These are phyloP conservation scores for Danielozyma ontarioensis DNA, from an alignment of 805 yeast genomes.

Conservation along the genomic window DNA sequence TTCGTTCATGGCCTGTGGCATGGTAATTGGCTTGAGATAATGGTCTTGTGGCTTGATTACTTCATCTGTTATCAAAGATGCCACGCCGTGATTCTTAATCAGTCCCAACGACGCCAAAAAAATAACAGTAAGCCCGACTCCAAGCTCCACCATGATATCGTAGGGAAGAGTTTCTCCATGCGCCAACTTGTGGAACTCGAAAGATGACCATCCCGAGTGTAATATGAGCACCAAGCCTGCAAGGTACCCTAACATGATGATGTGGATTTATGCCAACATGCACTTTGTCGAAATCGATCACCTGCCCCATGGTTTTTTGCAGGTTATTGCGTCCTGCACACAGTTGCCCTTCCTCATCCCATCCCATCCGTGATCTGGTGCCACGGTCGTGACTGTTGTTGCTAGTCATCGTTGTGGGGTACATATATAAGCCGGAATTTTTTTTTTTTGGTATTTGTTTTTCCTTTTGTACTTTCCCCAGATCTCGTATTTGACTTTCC, in stretches of 20 bases:
- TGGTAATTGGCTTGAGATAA: constrained; percentile 43
- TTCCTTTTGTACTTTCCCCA: too few species aligned
- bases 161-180: constrained; percentile 29
- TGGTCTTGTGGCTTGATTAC: constrained; percentile 21
- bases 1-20: constrained; percentile 42
- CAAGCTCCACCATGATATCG: constrained; percentile 49
- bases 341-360: too few species aligned
- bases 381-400: too few species aligned
- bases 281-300: too few species aligned
- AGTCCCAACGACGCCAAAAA: constrained; percentile 34
- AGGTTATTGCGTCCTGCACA: too few species aligned
- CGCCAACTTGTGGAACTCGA: constrained; percentile 42
- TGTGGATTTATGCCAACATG: too few species aligned
- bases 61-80: constrained; percentile 20
- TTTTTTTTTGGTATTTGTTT: too few species aligned
- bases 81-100: constrained; percentile 14
- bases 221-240: constrained; percentile 19
- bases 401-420: too few species aligned
- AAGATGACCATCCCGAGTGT: constrained; percentile 53
- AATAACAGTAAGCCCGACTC: constrained; percentile 41
- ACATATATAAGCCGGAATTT: too few species aligned
- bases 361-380: too few species aligned
- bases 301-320: too few species aligned
- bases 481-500: too few species aligned
- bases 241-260: constrained; percentile 1